phyloP scores from a whole-genome alignment of 805 yeast species.

The Candida ovalis region DNA sequence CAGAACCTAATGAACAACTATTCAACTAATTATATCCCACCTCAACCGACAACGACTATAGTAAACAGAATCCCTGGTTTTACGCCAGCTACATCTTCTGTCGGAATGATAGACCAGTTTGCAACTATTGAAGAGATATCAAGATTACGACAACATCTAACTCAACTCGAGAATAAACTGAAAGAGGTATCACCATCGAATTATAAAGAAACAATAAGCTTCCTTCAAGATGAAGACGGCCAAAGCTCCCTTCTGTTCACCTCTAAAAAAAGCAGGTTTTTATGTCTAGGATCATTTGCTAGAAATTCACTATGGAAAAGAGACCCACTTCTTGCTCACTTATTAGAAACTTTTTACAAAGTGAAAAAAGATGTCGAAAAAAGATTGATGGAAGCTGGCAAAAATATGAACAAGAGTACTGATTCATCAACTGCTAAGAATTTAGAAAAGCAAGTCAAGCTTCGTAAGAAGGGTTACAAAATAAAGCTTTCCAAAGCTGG shows the following conservation, averaged over 20 bases:
- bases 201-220: constrained; percentile 7
- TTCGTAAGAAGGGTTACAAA: constrained; percentile 6
- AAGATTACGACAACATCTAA: constrained; percentile 5
- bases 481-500: background rate
- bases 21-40: background rate
- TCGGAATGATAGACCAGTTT: background rate
- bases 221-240: constrained; percentile 7
- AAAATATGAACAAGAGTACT: background rate
- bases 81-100: background rate
- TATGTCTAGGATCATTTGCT: constrained; percentile 17
- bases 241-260: constrained; percentile 10
- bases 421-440: constrained; percentile 1
- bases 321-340: constrained; percentile 15
- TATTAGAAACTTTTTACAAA: constrained; percentile 10
- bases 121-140: constrained; percentile 6
- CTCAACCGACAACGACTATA: background rate
- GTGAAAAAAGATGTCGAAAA: background rate
- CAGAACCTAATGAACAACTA: background rate
- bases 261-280: constrained; percentile 18
- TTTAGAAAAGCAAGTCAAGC: constrained; percentile 9
- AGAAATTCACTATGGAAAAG: constrained; percentile 11
- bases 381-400: background rate
- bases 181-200: background rate
- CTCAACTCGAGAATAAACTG: constrained; percentile 7
- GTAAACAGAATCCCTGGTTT: background rate